phyloP scores from a whole-genome alignment of 1,284 basidiomycete genomes.

The Lentinula novae-zelandiae region DNA sequence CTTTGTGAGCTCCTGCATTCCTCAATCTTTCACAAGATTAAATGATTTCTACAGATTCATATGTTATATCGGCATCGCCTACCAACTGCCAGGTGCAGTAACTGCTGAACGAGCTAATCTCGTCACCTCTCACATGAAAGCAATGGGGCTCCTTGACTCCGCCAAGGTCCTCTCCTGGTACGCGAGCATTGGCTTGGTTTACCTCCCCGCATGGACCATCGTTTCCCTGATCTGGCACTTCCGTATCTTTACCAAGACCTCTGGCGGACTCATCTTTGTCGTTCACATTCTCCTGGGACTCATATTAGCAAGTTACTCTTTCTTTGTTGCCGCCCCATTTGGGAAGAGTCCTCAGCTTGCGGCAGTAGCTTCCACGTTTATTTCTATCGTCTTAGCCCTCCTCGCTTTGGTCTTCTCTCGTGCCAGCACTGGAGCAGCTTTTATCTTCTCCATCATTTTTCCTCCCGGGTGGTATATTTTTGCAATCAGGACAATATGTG shows the following conservation, averaged over 20 bases:
- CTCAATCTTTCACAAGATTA: background rate
- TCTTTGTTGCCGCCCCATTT: conserved; percentile 67
- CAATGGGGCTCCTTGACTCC: conserved; percentile 68
- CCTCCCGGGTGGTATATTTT: conserved; percentile 76
- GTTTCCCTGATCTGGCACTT: conserved; percentile 61
- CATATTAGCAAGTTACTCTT: conserved; percentile 64
- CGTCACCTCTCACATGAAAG: conserved; percentile 66
- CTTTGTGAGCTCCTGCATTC: conserved; percentile 37
- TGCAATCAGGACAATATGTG: conserved; percentile 60
- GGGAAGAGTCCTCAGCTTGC: conserved; percentile 72
- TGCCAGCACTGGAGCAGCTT: conserved; percentile 44
- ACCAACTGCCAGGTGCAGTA: conserved; percentile 69
- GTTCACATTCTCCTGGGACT: conserved; percentile 60
- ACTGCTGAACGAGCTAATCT: conserved; percentile 57
- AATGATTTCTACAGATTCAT: conserved; percentile 43
- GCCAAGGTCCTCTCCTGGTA: conserved; percentile 72
- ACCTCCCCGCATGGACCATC: conserved; percentile 65
- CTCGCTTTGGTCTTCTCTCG: conserved; percentile 56
- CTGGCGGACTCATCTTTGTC: conserved; percentile 56
- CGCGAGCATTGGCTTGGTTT: conserved; percentile 41
- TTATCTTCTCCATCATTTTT: conserved; percentile 67
- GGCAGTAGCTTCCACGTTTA: conserved; percentile 63
- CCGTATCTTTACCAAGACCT: conserved; percentile 62
- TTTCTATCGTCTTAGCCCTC: conserved; percentile 64
- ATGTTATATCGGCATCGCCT: conserved; percentile 64